Conservation (phyloP, 495 filamentous ascomycete species). For the Ascodesmis nigricans region DNA sequence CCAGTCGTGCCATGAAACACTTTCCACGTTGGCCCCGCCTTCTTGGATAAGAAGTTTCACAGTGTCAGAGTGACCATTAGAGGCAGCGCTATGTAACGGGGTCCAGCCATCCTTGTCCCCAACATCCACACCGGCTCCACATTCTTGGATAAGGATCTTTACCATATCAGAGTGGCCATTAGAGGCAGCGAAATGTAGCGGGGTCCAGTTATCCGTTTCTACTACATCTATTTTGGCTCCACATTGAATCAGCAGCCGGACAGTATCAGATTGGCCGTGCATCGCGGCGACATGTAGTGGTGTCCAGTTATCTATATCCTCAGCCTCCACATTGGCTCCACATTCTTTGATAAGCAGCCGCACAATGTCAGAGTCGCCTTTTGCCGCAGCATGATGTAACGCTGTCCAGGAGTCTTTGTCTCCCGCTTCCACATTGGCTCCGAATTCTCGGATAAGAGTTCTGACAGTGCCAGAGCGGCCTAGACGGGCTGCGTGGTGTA, state of each 20-base stretch:
- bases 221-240: not conserved
- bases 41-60: conserved; percentile 7
- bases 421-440: not conserved
- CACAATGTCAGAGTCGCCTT: not conserved
- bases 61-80: conserved; percentile 13
- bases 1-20: not conserved
- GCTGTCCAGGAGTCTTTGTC: not conserved
- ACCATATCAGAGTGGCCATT: not conserved
- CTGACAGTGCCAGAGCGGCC: not conserved
- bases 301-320: conserved; percentile 1
- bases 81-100: conserved; percentile 15
- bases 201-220: no score
- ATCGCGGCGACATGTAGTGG: conserved; percentile 16
- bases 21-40: not conserved
- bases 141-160: conserved; percentile 1
- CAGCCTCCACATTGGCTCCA: not conserved
- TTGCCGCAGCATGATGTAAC: conserved; percentile 6
- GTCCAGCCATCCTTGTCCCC: conserved; percentile 4
- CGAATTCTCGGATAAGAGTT: not conserved
- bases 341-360: conserved; percentile 2
- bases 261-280: conserved; percentile 13
- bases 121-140: conserved; percentile 3
- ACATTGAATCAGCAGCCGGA: not conserved
- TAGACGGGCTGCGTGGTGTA: not conserved
- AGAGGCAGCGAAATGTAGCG: not conserved